Percentiles rank a stretch among this genome's conserved stretches.
Conservation (phyloP, 345 rosid species). For the Abelmoschus esculentus region DNA sequence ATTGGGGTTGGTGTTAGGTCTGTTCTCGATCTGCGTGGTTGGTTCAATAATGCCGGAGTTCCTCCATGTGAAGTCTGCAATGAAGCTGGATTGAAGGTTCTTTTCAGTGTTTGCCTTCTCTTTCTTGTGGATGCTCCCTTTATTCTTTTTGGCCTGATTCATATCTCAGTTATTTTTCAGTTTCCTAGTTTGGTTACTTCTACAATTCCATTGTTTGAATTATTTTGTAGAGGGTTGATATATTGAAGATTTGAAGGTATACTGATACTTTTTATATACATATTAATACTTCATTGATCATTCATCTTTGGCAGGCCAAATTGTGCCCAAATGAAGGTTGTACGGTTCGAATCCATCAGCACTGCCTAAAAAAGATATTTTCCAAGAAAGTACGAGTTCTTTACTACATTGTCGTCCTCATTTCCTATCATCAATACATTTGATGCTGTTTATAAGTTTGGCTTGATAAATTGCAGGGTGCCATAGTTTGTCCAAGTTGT, state of each 20-base stretch:
- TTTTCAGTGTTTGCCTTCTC: slow-evolving; percentile 6
- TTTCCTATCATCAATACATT: neutral
- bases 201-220: neutral
- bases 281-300: neutral
- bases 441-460: neutral
- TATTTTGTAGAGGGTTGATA: neutral
- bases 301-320: slow-evolving; percentile 46
- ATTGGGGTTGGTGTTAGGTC: slow-evolving; percentile 80
- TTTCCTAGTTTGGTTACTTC: slow-evolving; percentile 1
- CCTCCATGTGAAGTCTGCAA: slow-evolving; percentile 86
- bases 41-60: slow-evolving; percentile 61
- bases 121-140: neutral
- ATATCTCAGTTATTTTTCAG: neutral
- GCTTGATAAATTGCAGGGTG: slow-evolving; percentile 35
- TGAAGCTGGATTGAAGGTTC: slow-evolving; percentile 85
- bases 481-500: slow-evolving; percentile 55
- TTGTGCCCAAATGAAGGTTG: slow-evolving; percentile 63
- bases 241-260: neutral
- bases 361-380: slow-evolving; percentile 60
- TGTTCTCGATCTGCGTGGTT: slow-evolving; percentile 75
- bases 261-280: neutral
- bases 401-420: neutral
- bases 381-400: slow-evolving; percentile 36
- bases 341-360: slow-evolving; percentile 54
- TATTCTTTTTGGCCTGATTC: neutral